Evolutionary conservation across 352 stramenopile genomes (phyloP).

Genomic region (Pythium dissotocum): DNA sequence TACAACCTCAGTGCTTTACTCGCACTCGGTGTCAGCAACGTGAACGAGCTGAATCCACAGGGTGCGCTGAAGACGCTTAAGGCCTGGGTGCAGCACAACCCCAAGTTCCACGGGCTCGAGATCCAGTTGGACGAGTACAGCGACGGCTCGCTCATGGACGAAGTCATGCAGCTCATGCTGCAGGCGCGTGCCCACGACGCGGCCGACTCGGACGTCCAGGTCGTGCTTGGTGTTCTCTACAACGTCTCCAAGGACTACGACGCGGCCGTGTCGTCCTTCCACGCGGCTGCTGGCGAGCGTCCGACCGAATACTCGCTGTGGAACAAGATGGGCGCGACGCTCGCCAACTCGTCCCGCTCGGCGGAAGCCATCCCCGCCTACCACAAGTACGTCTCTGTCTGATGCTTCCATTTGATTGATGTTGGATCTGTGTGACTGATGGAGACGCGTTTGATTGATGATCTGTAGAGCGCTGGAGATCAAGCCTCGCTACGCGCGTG

Average conservation of each 20-base stretch:
- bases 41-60: conserved; percentile 96
- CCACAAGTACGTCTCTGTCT: conserved; percentile 50
- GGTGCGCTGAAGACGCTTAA: conserved; percentile 93
- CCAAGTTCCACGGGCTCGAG: conserved; percentile 94
- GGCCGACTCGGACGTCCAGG: conserved; percentile 75
- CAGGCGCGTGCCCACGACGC: conserved; percentile 83
- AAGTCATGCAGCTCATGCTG: conserved; percentile 95
- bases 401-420: background rate
- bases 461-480: conserved; percentile 86
- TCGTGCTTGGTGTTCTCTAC: conserved; percentile 96
- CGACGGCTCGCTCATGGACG: conserved; percentile 90
- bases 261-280: conserved; percentile 90
- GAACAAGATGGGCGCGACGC: conserved; percentile 97
- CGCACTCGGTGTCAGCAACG: conserved; percentile 93
- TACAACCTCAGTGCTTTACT: conserved; percentile 94
- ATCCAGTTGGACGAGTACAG: conserved; percentile 88
- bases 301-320: conserved; percentile 96
- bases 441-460: background rate
- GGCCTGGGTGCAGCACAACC: conserved; percentile 96
- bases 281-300: conserved; percentile 68
- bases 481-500: conserved; percentile 96
- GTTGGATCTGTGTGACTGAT: background rate
- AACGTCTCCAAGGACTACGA: conserved; percentile 97
- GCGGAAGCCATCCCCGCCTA: conserved; percentile 94
- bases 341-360: conserved; percentile 94